Evolutionary conservation across 2,329 filamentous ascomycete species (phyloP).

Genomic region (Exophiala aquamarina): DNA sequence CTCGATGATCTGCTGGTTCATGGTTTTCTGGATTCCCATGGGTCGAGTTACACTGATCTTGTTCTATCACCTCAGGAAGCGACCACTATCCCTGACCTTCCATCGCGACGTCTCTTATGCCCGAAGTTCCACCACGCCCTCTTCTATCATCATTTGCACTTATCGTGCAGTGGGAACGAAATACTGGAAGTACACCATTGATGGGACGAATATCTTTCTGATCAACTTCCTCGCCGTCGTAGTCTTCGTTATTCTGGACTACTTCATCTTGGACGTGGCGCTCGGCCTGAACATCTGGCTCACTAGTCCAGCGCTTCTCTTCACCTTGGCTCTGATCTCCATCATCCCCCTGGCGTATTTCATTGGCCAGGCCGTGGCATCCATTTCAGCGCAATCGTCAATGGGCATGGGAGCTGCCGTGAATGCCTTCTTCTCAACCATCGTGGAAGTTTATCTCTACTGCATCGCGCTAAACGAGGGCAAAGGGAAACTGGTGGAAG

Average conservation of each 20-base stretch:
- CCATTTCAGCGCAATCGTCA: constrained; percentile 96
- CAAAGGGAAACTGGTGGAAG: constrained; percentile 89
- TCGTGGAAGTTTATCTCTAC: constrained; percentile 97
- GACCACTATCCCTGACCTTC: constrained; percentile 89
- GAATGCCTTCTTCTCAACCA: constrained; percentile 96
- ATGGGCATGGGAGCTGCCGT: constrained; percentile 97
- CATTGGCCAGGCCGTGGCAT: constrained; percentile 96
- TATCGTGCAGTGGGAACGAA: constrained; percentile 91
- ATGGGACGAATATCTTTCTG: constrained; percentile 98
- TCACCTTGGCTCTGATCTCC: constrained; percentile 78
- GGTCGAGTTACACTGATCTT: constrained; percentile 89
- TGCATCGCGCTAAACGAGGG: constrained; percentile 90
- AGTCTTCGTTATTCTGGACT: constrained; percentile 93
- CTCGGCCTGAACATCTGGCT: constrained; percentile 70
- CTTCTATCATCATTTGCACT: constrained; percentile 90
- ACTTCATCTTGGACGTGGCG: constrained; percentile 70
- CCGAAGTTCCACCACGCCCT: constrained; percentile 67
- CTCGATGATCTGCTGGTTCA: constrained; percentile 87
- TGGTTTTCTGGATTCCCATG: constrained; percentile 99
- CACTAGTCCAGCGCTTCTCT: constrained; percentile 82
- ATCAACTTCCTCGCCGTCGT: constrained; percentile 95
- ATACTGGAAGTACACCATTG: constrained; percentile 99
- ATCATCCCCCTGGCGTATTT: constrained; percentile 98
- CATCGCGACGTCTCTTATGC: constrained; percentile 79
- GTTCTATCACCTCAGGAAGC: constrained; percentile 86